A percentile compares a stretch with the other conserved stretches of the same genome.
phyloP scores from a whole-genome alignment of 768 basidiomycete genomes.

The Tricholoma flavovirens region DNA sequence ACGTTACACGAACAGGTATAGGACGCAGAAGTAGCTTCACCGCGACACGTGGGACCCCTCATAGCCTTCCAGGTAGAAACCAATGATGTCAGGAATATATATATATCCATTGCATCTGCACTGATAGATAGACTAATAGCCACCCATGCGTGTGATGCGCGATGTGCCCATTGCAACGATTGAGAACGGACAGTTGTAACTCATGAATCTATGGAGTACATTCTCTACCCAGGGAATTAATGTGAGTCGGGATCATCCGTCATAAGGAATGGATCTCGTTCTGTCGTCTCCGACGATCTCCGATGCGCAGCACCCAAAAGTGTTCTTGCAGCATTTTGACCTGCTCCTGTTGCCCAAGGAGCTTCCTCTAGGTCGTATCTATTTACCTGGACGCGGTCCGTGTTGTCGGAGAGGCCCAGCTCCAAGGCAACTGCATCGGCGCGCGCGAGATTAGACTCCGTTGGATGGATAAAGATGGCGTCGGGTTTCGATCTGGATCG shows the following conservation, averaged over 20 bases:
- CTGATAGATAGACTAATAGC: neutral
- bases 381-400: slow-evolving; percentile 40
- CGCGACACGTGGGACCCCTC: slow-evolving; percentile 33
- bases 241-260: slow-evolving; percentile 22
- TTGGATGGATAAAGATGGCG: slow-evolving; percentile 57
- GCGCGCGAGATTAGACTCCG: slow-evolving; percentile 56
- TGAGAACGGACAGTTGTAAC: neutral
- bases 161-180: neutral
- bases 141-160: too few species aligned
- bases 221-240: slow-evolving; percentile 1
- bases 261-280: slow-evolving; percentile 17
- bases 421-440: slow-evolving; percentile 58
- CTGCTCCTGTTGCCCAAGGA: slow-evolving; percentile 48
- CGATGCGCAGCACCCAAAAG: slow-evolving; percentile 23
- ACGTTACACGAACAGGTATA: slow-evolving; percentile 27
- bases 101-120: slow-evolving; percentile 10
- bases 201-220: neutral
- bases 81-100: slow-evolving; percentile 5
- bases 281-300: neutral
- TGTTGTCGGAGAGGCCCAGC: slow-evolving; percentile 44
- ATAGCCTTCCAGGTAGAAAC: slow-evolving; percentile 12
- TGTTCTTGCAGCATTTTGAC: slow-evolving; percentile 43
- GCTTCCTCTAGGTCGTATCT: slow-evolving; percentile 29
- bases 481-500: slow-evolving; percentile 53
- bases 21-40: slow-evolving; percentile 32